Evolutionary conservation across 2,329 filamentous ascomycete species (phyloP).

Genomic region (Pseudogymnoascus sp.): DNA sequence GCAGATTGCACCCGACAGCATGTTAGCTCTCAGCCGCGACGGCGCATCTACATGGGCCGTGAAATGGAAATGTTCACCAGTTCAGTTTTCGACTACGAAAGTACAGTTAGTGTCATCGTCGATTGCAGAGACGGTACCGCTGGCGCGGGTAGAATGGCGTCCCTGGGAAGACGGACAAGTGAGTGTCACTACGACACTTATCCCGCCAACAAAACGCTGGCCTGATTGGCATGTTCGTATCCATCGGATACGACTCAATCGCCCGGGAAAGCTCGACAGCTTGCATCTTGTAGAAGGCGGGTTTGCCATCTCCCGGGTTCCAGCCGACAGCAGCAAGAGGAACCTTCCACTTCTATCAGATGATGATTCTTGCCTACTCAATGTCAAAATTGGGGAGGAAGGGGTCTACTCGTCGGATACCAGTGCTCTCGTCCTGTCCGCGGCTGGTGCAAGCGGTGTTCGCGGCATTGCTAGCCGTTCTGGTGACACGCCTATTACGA

Average conservation of each 20-base stretch:
- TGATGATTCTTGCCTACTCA: neutral
- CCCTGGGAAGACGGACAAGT: conserved; percentile 10
- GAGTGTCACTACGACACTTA: conserved; percentile 12
- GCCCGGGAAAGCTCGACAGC: neutral
- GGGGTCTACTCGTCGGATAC: neutral
- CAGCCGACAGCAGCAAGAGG: neutral
- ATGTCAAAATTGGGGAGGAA: neutral
- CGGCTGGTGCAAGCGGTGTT: conserved; percentile 8
- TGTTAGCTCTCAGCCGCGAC: conserved; percentile 32
- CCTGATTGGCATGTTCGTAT: conserved; percentile 16
- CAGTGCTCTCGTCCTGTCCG: neutral
- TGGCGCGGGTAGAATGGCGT: conserved; percentile 4
- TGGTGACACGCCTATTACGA: neutral
- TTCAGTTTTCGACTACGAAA: neutral
- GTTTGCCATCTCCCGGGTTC: conserved; percentile 11
- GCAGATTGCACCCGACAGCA: conserved; percentile 35
- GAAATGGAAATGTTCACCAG: conserved; percentile 27
- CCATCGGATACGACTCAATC: conserved; percentile 2
- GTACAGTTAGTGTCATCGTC: neutral
- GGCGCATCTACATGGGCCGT: conserved; percentile 33
- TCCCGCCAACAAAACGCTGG: conserved; percentile 13
- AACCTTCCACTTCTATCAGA: neutral
- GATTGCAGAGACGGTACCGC: neutral
- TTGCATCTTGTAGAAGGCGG: conserved; percentile 10
- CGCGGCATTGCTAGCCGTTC: neutral